phyloP scores from a whole-genome alignment of 805 yeast species.

The Cyberlindnera japonica region DNA sequence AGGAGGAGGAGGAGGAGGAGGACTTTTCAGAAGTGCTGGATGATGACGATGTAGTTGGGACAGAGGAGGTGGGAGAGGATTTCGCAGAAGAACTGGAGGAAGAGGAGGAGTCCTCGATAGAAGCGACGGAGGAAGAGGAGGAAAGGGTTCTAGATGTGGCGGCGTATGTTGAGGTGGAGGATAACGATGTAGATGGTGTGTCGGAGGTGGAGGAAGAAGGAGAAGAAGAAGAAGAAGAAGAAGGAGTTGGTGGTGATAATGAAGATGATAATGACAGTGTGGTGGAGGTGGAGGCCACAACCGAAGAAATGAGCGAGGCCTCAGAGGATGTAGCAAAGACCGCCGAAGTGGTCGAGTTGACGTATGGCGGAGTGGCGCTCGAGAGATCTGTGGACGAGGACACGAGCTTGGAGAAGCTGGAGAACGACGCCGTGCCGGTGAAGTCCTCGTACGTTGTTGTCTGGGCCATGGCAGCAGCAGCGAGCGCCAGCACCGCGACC shows the following conservation, averaged over 20 bases:
- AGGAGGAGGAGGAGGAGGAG: background rate
- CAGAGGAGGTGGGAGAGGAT: slow-evolving; percentile 1
- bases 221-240: slow-evolving; percentile 1
- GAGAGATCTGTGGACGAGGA: slow-evolving; percentile 1
- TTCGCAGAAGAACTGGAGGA: slow-evolving; percentile 5
- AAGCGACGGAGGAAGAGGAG: background rate
- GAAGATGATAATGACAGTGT: background rate
- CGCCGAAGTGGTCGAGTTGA: background rate
- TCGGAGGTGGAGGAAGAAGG: slow-evolving; percentile 1
- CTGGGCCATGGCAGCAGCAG: slow-evolving; percentile 19
- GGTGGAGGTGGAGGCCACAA: background rate
- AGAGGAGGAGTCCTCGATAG: slow-evolving; percentile 2
- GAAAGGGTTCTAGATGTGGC: background rate
- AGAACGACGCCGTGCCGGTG: slow-evolving; percentile 20
- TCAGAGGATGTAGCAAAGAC: slow-evolving; percentile 1
- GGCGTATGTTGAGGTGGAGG: background rate
- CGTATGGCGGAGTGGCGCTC: slow-evolving; percentile 1
- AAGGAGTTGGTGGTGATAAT: background rate
- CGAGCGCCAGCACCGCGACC: slow-evolving; percentile 8
- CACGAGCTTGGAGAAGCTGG: slow-evolving; percentile 15
- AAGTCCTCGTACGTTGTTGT: slow-evolving; percentile 21
- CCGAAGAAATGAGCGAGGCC: background rate
- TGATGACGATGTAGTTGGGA: background rate
- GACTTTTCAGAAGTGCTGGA: background rate
- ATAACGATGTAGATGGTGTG: background rate